Conservation (phyloP, 164 flowering plant species). For the Warburgia ugandensis region DNA sequence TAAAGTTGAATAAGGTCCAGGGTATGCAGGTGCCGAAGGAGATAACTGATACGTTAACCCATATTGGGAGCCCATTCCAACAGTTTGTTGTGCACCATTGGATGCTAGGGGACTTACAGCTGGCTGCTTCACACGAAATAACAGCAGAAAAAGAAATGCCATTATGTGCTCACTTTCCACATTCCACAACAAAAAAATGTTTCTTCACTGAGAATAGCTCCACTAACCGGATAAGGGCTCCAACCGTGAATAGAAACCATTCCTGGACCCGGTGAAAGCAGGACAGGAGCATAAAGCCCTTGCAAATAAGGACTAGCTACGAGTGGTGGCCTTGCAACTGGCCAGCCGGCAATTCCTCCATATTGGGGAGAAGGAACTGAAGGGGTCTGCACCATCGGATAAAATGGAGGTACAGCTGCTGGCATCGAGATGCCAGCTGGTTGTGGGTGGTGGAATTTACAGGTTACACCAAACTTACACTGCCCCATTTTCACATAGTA, state of each 20-base stretch:
- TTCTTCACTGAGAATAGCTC: background rate
- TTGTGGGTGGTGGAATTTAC: slow-evolving; percentile 94
- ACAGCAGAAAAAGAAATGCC: background rate
- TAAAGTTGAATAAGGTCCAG: slow-evolving; percentile 38
- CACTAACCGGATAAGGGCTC: slow-evolving; percentile 62
- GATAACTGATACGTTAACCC: slow-evolving; percentile 55
- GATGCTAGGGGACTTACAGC: slow-evolving; percentile 50
- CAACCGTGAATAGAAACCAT: slow-evolving; percentile 72
- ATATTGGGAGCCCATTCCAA: slow-evolving; percentile 43
- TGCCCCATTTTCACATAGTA: slow-evolving; percentile 84
- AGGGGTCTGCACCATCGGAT: slow-evolving; percentile 54
- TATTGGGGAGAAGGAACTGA: slow-evolving; percentile 50
- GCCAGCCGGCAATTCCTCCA: slow-evolving; percentile 56
- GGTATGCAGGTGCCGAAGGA: slow-evolving; percentile 59
- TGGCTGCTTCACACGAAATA: slow-evolving; percentile 34
- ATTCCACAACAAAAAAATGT: background rate
- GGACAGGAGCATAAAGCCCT: slow-evolving; percentile 65
- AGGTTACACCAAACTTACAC: slow-evolving; percentile 85
- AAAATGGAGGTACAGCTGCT: slow-evolving; percentile 39
- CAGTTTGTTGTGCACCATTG: slow-evolving; percentile 41
- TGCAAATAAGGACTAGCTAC: slow-evolving; percentile 65
- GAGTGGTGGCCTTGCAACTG: slow-evolving; percentile 57
- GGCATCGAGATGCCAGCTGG: slow-evolving; percentile 43
- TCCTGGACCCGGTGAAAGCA: slow-evolving; percentile 56
- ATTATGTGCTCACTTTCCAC: background rate